Percentiles rank a stretch among this genome's conserved stretches.
Conservation (phyloP, 345 rosid genomes). For the Citrus hindsii region DNA sequence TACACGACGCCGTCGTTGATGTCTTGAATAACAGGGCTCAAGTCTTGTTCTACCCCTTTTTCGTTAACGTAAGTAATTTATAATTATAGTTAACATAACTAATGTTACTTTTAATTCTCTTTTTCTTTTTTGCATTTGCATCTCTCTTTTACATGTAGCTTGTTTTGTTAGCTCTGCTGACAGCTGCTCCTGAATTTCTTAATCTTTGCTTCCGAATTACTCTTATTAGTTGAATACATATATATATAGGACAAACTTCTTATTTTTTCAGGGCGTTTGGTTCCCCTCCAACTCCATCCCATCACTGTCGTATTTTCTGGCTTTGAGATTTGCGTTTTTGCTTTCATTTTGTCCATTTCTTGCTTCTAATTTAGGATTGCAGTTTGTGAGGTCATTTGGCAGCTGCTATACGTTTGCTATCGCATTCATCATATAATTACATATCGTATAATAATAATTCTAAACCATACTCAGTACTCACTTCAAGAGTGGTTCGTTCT, state of each 20-base stretch:
- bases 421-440: background rate
- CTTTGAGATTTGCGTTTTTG: background rate
- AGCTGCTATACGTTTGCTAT: background rate
- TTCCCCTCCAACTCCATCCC: background rate
- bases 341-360: background rate
- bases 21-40: conserved; percentile 63
- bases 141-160: background rate
- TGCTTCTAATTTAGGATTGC: background rate
- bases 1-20: conserved; percentile 69
- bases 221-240: no score
- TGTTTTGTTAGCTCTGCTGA: background rate
- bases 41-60: conserved; percentile 59
- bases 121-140: background rate
- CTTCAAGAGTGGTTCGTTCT: no score
- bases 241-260: no score
- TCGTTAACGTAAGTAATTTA: conserved; percentile 47
- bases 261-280: no score
- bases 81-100: no score
- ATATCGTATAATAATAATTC: background rate
- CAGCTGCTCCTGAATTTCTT: no score
- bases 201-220: no score
- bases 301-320: background rate
- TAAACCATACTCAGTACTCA: background rate
- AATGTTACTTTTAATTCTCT: no score
- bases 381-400: background rate